Conservation (phyloP, 2,329 filamentous ascomycete species). For the Ampelomyces quisqualis region DNA sequence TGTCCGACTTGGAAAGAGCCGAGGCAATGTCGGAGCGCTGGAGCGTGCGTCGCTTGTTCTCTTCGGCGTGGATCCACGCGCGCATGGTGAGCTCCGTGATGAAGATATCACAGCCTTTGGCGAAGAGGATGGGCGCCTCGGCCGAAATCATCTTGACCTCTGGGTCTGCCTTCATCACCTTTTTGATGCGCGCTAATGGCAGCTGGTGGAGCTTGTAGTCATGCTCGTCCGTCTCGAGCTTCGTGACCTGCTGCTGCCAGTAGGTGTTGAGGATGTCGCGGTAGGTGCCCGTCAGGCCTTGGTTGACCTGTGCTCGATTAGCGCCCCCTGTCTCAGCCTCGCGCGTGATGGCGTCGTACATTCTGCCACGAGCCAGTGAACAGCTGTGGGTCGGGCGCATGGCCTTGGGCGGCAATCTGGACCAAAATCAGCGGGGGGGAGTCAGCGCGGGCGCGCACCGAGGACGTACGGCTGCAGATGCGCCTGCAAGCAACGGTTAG, state of each 20-base stretch:
- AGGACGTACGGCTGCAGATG: conserved; percentile 65
- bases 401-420: conserved; percentile 82
- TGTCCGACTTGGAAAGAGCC: conserved; percentile 93
- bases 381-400: conserved; percentile 82
- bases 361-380: conserved; percentile 96
- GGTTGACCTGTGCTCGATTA: conserved; percentile 70
- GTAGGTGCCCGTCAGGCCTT: conserved; percentile 88
- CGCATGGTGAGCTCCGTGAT: conserved; percentile 99
- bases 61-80: conserved; percentile 98
- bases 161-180: conserved; percentile 99
- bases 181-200: conserved; percentile 97
- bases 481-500: conserved; percentile 52
- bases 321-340: conserved; percentile 7
- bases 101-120: conserved; percentile 98
- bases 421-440: conserved; percentile 39
- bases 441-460: conserved; percentile 14
- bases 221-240: conserved; percentile 90
- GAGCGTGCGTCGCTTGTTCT: conserved; percentile 94
- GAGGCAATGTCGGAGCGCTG: conserved; percentile 96
- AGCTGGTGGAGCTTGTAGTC: conserved; percentile 99
- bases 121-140: conserved; percentile 95
- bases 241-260: conserved; percentile 97
- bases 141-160: conserved; percentile 99
- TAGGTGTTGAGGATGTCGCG: conserved; percentile 98
- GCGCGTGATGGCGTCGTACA: conserved; percentile 52